Evolutionary conservation across 2,329 filamentous ascomycete genomes (phyloP), one percentile per base, ranked within the genome.

Genomic region (Exophiala oligosperma): DNA sequence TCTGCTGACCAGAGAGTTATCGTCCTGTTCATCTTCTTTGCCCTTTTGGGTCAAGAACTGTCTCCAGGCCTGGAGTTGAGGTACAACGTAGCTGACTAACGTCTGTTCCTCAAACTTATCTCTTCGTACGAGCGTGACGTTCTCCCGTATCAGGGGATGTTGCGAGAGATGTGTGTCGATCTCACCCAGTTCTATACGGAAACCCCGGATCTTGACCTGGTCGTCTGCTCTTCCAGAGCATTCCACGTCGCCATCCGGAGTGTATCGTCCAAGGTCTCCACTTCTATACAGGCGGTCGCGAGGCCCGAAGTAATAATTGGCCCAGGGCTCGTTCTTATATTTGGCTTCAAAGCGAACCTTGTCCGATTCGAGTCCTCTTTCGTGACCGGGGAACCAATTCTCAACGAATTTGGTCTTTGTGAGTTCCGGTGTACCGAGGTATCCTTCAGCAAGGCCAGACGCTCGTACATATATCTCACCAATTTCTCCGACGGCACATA

Each of bases 141-240:
- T 91, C 65, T 97, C 93, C 41, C 91, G 83, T 24, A 97, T 84
- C 24, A 95, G 76, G 0, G 84, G 85, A 74, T 90, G 84, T 46
- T 86, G 82, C 54, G 85, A 89, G 48, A 97, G 77, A 71, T 96
- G 88, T 43, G 81, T 89, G 73, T 97, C 92, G 65, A 97, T 97
- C 66, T 97, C 94, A 63, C 88, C 89, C 47, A 97, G 85, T 76
- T 99, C 94, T 66, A 99, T 96, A 61, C 93, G 84, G 81, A 97
- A 97, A 1, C 93, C 93, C 60, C 94, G 88, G 64, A 97, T 93
- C 79, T 97, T 99, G 77, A 97, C 90, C 71, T 97, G 93, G 65
- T 88, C 84, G 69, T 97, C 93, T 24, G 86, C 86, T 58, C 94
- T 83, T 23, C 93, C 93, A 8, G 89, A 87, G 69, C 86, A 90